phyloP scores from a whole-genome alignment of 2,329 filamentous ascomycete species.

The Calonectria pauciramosa region DNA sequence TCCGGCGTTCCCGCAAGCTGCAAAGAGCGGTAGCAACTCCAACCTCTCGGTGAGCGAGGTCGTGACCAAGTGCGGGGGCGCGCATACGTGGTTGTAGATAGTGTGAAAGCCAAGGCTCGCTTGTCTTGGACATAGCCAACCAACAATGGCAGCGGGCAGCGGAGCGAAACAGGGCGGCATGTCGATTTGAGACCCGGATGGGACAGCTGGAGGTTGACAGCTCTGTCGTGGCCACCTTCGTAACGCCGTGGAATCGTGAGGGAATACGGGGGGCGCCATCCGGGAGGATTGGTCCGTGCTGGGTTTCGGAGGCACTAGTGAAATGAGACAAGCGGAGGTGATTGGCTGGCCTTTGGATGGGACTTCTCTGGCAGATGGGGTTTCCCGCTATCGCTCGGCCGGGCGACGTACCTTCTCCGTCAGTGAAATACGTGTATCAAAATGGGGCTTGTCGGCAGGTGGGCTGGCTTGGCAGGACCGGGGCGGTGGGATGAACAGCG shows the following conservation, averaged over 20 bases:
- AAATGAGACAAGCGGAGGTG: slow-evolving; percentile 28
- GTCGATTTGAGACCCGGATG: slow-evolving; percentile 9
- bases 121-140: slow-evolving; percentile 16
- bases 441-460: slow-evolving; percentile 26
- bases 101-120: slow-evolving; percentile 6
- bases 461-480: slow-evolving; percentile 1
- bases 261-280: slow-evolving; percentile 28
- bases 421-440: slow-evolving; percentile 25
- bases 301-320: slow-evolving; percentile 39
- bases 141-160: background rate
- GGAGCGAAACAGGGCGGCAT: slow-evolving; percentile 22
- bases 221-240: slow-evolving; percentile 9
- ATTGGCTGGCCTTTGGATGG: slow-evolving; percentile 39
- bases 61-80: slow-evolving; percentile 1
- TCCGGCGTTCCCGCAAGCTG: slow-evolving; percentile 19
- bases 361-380: slow-evolving; percentile 30
- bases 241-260: slow-evolving; percentile 20
- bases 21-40: slow-evolving; percentile 11
- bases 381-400: slow-evolving; percentile 28
- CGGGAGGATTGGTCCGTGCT: slow-evolving; percentile 37
- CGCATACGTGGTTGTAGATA: slow-evolving; percentile 1
- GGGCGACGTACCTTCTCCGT: slow-evolving; percentile 22
- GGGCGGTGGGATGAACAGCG: slow-evolving; percentile 17
- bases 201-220: slow-evolving; percentile 19
- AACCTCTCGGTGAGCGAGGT: slow-evolving; percentile 3